Percentiles rank a stretch among this genome's conserved stretches.
These are phyloP conservation scores for Corylus avellana DNA, from an alignment of 306 rosid species.

Conservation along the genomic window DNA sequence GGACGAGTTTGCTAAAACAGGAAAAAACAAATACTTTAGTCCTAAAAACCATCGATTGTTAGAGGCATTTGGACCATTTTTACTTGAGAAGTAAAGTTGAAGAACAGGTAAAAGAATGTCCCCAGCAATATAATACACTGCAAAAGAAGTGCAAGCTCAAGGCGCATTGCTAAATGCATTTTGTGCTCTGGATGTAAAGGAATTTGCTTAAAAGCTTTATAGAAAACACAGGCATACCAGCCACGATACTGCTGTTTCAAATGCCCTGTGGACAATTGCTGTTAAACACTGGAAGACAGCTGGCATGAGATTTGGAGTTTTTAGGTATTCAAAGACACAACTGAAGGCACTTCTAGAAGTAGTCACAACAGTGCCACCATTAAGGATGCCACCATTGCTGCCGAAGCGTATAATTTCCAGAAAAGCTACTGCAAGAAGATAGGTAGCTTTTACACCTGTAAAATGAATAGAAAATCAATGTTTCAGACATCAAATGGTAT, in stretches of 20 bases:
- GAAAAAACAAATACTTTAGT: not conserved
- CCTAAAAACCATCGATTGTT: not conserved
- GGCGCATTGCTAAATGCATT: not conserved
- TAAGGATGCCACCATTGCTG: conserved; percentile 94
- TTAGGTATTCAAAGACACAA: conserved; percentile 94
- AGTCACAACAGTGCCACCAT: conserved; percentile 64
- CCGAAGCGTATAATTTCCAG: conserved; percentile 93
- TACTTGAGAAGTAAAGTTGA: not conserved
- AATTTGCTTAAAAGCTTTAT: conserved; percentile 21
- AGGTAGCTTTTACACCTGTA: conserved; percentile 97
- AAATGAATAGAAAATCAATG: conserved; percentile 17
- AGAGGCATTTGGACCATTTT: not conserved
- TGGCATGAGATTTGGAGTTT: conserved; percentile 92
- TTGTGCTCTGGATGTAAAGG: not conserved
- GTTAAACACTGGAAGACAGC: conserved; percentile 93
- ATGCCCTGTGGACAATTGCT: conserved; percentile 89
- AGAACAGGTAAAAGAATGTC: not conserved
- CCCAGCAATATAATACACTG: not conserved
- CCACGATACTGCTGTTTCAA: conserved; percentile 86
- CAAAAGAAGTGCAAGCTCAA: not conserved
- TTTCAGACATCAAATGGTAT: conserved; percentile 17
- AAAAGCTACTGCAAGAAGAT: conserved; percentile 98
- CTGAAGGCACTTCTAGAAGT: conserved; percentile 88
- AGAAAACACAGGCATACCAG: conserved; percentile 63
- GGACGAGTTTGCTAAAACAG: not conserved